A percentile compares a stretch with the other conserved stretches of the same genome.
These are phyloP conservation scores for Aureobasidium namibiae DNA, from an alignment of 2,329 filamentous ascomycete species.

Conservation along the genomic window DNA sequence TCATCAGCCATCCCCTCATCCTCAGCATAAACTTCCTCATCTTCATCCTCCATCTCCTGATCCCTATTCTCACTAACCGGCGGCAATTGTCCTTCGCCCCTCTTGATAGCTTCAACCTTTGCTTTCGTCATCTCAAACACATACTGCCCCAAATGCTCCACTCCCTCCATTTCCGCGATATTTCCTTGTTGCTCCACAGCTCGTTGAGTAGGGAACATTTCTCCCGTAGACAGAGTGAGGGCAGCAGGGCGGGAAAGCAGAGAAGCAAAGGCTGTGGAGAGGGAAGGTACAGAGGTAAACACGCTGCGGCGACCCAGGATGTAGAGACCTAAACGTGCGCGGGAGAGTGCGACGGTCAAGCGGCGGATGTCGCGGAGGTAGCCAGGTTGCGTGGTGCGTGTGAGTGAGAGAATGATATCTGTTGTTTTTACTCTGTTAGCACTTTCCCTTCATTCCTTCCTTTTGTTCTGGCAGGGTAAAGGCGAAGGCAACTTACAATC, in stretches of 20 bases:
- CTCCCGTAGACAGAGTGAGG: constrained; percentile 70
- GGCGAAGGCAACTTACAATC: constrained; percentile 54
- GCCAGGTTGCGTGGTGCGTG: constrained; percentile 77
- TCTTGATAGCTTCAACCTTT: constrained; percentile 52
- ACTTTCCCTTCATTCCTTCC: constrained; percentile 37
- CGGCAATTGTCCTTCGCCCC: constrained; percentile 26
- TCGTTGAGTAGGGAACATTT: constrained; percentile 66
- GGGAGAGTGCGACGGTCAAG: constrained; percentile 87
- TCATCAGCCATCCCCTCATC: constrained; percentile 26
- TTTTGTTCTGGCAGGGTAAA: neutral
- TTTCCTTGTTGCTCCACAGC: constrained; percentile 42
- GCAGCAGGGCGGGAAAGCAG: constrained; percentile 62
- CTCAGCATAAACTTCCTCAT: constrained; percentile 29
- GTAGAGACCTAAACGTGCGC: constrained; percentile 84
- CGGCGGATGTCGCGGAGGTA: constrained; percentile 91
- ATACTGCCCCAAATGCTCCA: constrained; percentile 93
- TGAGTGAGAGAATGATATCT: constrained; percentile 83
- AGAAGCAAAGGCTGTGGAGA: constrained; percentile 75
- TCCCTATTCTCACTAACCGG: constrained; percentile 21
- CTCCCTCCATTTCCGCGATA: constrained; percentile 70
- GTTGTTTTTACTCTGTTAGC: too few species aligned
- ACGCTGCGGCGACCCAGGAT: constrained; percentile 80
- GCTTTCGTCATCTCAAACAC: constrained; percentile 91
- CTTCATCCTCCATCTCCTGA: constrained; percentile 23
- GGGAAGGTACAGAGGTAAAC: constrained; percentile 82